These are phyloP conservation scores for Endogone sp. DNA, from an alignment of 192 early-diverging fungal genomes.

Conservation along the genomic window DNA sequence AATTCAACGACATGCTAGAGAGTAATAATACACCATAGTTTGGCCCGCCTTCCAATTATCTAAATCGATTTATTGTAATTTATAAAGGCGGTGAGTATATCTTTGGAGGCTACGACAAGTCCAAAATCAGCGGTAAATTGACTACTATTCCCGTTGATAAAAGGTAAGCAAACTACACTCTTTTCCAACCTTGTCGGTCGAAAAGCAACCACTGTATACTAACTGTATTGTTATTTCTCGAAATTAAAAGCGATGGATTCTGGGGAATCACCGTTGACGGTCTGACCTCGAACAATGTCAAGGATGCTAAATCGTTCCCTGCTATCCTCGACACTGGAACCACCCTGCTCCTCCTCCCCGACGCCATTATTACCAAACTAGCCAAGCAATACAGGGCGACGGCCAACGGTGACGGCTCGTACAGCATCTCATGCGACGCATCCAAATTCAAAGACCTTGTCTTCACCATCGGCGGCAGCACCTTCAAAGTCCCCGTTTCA, in stretches of 20 bases:
- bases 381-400: slow-evolving; percentile 14
- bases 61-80: too few species aligned
- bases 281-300: too few species aligned
- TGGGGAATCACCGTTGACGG: too few species aligned
- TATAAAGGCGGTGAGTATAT: slow-evolving; percentile 43
- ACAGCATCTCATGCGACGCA: slow-evolving; percentile 16
- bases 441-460: slow-evolving; percentile 20
- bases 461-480: slow-evolving; percentile 31
- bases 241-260: not conserved
- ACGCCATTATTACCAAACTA: slow-evolving; percentile 9
- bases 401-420: slow-evolving; percentile 23
- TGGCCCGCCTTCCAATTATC: too few species aligned
- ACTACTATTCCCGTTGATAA: slow-evolving; percentile 41
- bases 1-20: too few species aligned
- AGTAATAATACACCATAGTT: too few species aligned
- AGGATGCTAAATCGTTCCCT: too few species aligned
- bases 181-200: too few species aligned
- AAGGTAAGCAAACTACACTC: too few species aligned
- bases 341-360: slow-evolving; percentile 31
- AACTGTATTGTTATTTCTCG: too few species aligned
- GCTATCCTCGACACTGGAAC: slow-evolving; percentile 29
- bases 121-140: slow-evolving; percentile 35
- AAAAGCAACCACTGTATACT: too few species aligned
- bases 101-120: slow-evolving; percentile 42
- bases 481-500: slow-evolving; percentile 33